These are phyloP conservation scores for Trichosporon sp. DNA, from an alignment of 1,284 basidiomycete genomes.

Conservation along the genomic window DNA sequence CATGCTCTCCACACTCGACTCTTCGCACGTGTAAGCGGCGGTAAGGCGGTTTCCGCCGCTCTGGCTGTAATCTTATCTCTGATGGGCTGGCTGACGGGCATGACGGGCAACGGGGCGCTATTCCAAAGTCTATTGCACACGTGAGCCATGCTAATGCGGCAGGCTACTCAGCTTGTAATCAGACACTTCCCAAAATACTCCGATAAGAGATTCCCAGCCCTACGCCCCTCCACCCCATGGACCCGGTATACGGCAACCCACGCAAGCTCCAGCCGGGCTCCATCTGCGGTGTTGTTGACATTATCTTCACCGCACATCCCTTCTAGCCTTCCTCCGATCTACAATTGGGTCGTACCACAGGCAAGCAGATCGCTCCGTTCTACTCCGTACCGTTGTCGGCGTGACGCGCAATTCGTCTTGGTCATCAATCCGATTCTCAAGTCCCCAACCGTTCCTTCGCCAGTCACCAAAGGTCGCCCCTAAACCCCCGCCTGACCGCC, in stretches of 20 bases:
- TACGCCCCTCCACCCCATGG: neutral
- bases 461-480: neutral
- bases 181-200: neutral
- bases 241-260: neutral
- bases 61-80: conserved; percentile 1
- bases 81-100: too few species aligned
- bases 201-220: too few species aligned
- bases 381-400: too few species aligned
- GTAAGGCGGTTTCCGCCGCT: neutral
- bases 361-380: neutral
- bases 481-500: neutral
- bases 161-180: too few species aligned
- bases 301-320: neutral
- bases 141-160: neutral
- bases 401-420: neutral
- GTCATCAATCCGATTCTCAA: too few species aligned
- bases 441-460: too few species aligned
- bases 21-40: neutral
- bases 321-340: neutral
- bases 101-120: neutral
- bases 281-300: neutral
- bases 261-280: neutral
- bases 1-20: neutral
- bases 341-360: neutral
- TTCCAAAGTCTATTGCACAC: neutral